These are phyloP conservation scores for Nematocida parisii DNA, from an alignment of 371 early-diverging fungal species.

Conservation along the genomic window DNA sequence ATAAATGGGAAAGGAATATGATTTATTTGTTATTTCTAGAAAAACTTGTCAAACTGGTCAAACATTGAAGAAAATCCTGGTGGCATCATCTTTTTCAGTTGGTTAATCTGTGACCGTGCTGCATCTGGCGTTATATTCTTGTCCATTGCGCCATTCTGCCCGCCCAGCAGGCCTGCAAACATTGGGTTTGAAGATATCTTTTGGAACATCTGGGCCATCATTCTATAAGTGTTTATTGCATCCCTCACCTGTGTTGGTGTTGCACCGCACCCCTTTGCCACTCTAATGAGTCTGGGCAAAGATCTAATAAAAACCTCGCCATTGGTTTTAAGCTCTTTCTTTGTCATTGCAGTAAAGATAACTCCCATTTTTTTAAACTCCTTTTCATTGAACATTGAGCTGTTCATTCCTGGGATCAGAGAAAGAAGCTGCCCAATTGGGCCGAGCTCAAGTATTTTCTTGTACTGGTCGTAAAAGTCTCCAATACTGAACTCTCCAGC, in stretches of 20 bases:
- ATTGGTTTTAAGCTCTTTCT: conserved; percentile 83
- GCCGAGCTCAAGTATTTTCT: conserved; percentile 85
- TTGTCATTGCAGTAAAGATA: conserved; percentile 94
- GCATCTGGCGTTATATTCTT: conserved; percentile 18
- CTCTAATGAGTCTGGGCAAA: conserved; percentile 76
- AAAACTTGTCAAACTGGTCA: conserved; percentile 54
- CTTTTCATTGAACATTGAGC: conserved; percentile 73
- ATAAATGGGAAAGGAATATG: not conserved
- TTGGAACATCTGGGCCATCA: conserved; percentile 85
- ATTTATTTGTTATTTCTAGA: conserved; percentile 1
- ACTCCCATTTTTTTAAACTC: conserved; percentile 80
- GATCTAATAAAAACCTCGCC: conserved; percentile 79
- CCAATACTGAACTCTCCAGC: conserved; percentile 80
- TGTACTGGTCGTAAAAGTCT: conserved; percentile 91
- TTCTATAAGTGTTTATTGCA: conserved; percentile 77
- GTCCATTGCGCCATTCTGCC: not conserved
- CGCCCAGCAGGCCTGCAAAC: conserved; percentile 54
- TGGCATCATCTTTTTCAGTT: conserved; percentile 59
- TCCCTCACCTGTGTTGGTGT: conserved; percentile 79
- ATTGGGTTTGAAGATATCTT: conserved; percentile 75
- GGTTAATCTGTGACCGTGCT: conserved; percentile 48
- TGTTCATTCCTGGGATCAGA: conserved; percentile 90
- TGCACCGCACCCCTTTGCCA: conserved; percentile 85
- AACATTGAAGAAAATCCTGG: conserved; percentile 58
- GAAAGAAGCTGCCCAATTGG: conserved; percentile 87